Conservation (phyloP, 2,329 filamentous ascomycete genomes). For the Xylariales sp. region DNA sequence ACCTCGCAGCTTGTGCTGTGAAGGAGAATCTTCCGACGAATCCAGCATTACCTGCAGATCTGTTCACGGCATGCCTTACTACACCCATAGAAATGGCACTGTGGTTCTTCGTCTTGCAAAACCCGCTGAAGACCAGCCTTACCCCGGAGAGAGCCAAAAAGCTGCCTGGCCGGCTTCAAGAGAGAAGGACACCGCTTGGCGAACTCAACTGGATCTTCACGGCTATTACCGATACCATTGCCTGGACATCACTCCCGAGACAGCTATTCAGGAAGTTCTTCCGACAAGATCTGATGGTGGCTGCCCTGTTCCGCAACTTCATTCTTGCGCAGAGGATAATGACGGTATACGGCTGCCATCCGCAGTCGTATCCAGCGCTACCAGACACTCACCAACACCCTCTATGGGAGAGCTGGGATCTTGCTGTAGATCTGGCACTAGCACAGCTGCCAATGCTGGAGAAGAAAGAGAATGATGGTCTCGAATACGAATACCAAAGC, state of each 20-base stretch:
- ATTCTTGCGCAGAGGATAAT: slow-evolving; percentile 91
- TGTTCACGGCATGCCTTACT: slow-evolving; percentile 93
- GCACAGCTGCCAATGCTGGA: slow-evolving; percentile 84
- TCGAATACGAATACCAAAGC: slow-evolving; percentile 87
- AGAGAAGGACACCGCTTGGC: slow-evolving; percentile 86
- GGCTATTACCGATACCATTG: slow-evolving; percentile 96
- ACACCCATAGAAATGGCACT: slow-evolving; percentile 97
- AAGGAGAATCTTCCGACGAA: slow-evolving; percentile 95
- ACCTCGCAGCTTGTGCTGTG: slow-evolving; percentile 84
- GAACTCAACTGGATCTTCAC: slow-evolving; percentile 99
- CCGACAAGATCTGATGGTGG: slow-evolving; percentile 97
- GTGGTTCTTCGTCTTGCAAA: slow-evolving; percentile 93
- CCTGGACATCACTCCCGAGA: slow-evolving; percentile 90
- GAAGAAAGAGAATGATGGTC: slow-evolving; percentile 66
- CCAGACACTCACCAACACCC: slow-evolving; percentile 93
- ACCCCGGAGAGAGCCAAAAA: slow-evolving; percentile 80
- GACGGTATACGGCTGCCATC: slow-evolving; percentile 93
- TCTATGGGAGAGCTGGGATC: slow-evolving; percentile 95
- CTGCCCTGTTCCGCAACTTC: slow-evolving; percentile 93
- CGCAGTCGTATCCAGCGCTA: slow-evolving; percentile 85
- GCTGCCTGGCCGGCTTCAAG: slow-evolving; percentile 85
- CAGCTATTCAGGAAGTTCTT: slow-evolving; percentile 95
- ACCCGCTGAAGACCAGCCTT: slow-evolving; percentile 65
- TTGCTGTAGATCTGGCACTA: slow-evolving; percentile 92
- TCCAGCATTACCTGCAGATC: slow-evolving; percentile 83